Evolutionary conservation across 1,284 basidiomycete genomes (phyloP), one percentile per base, ranked within the genome.

Genomic region (Coniferiporia sulphurascens): DNA sequence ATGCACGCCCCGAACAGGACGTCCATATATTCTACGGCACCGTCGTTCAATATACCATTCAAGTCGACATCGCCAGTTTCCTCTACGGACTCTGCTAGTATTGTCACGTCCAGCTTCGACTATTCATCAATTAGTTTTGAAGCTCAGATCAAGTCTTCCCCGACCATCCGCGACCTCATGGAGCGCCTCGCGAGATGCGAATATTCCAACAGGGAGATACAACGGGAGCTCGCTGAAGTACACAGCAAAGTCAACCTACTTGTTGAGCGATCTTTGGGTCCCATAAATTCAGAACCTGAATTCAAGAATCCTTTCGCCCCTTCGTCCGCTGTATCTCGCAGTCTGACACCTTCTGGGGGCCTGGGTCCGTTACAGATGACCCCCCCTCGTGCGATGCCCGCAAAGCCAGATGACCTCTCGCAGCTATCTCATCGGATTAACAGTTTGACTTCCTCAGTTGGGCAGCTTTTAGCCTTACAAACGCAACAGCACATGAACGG

Each of bases 371-470:
- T 58, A 77, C 66, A 78, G 63, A 82, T 88, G 65, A 83, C 86
- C 21, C 86, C 87, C 27, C 85, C 87, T 69, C 86, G 87, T 72
- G 68, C 77, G 34, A 76, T 77, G 34, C 69, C 75, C 22, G 64
- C 59, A 34, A 63, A 65, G 44, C 54, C 63, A 13, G 88, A 90
- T 70, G 90, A 92, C 70, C 83, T 94, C 59, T 77, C 83, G 8
- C 82, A 85, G 50, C 87, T 95, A 45, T 87, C 89, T 8, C 88
- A 89, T 67, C 85, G 91, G 55, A 76, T 94, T 57, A 87, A 87
- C 65, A 89, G 87, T 12, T 76, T 95, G 63, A 93, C 91, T 32
- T 85, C 87, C 0, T 91, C 89, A n/a, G 91, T 95, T 51, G 88
- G 91, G 17, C 92, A 94, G 71, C 78, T 94, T 19, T 78, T 91